Evolutionary conservation across 2,329 filamentous ascomycete genomes (phyloP).

Genomic region (Chrysosporium keratinophilum): DNA sequence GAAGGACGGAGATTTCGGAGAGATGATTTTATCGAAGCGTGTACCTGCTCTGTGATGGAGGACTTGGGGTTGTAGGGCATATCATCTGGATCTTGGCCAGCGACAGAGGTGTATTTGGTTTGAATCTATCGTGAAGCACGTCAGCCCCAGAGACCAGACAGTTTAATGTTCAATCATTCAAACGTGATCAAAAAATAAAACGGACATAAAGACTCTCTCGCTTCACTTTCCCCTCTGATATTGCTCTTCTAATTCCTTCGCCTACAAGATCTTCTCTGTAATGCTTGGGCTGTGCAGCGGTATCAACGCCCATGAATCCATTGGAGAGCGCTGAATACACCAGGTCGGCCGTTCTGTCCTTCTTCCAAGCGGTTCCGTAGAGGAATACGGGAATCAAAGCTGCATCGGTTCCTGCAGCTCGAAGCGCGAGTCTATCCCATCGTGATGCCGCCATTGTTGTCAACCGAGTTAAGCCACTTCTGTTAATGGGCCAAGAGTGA

Average conservation of each 20-base stretch:
- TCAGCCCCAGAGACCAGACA: neutral
- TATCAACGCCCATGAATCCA: constrained; percentile 66
- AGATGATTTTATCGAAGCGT: constrained; percentile 56
- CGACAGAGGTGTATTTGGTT: constrained; percentile 66
- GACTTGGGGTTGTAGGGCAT: constrained; percentile 53
- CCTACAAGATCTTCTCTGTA: constrained; percentile 65
- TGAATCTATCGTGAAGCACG: constrained; percentile 47
- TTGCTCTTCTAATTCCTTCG: constrained; percentile 52
- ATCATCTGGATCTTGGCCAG: constrained; percentile 50
- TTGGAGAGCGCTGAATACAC: constrained; percentile 57
- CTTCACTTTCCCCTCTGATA: constrained; percentile 48
- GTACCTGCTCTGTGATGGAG: constrained; percentile 54
- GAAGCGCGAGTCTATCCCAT: constrained; percentile 6
- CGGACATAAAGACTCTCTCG: constrained; percentile 55
- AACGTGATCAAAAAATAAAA: constrained; percentile 5
- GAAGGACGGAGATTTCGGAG: constrained; percentile 47
- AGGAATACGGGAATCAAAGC: constrained; percentile 42
- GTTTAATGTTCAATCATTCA: neutral
- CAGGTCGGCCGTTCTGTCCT: constrained; percentile 53
- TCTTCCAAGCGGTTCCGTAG: constrained; percentile 85
- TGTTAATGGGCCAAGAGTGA: neutral
- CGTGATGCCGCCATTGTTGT: constrained; percentile 1
- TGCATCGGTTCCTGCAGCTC: constrained; percentile 8
- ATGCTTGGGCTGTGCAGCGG: constrained; percentile 66
- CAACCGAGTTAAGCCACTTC: neutral